phyloP scores from a whole-genome alignment of 192 early-diverging fungal genomes.

The Ambispora gerdemannii region DNA sequence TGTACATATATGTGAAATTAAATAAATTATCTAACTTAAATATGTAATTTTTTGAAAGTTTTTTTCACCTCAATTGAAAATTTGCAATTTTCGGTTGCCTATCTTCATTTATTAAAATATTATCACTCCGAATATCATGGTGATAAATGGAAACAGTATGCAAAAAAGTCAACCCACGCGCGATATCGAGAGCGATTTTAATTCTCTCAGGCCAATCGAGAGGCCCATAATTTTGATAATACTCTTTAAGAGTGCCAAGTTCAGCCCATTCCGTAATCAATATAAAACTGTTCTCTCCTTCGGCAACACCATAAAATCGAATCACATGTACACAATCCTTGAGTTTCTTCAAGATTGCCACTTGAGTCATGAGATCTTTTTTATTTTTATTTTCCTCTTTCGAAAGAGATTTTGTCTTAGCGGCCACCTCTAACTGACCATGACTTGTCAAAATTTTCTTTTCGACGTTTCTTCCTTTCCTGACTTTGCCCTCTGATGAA shows the following conservation, averaged over 20 bases:
- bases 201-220: constrained; percentile 1
- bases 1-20: not conserved
- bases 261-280: constrained; percentile 30
- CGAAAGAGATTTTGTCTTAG: constrained; percentile 7
- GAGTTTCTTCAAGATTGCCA: constrained; percentile 24
- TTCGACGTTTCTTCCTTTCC: not conserved
- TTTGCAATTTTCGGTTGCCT: not conserved
- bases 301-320: constrained; percentile 20
- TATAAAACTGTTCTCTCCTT: constrained; percentile 1
- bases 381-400: constrained; percentile 8
- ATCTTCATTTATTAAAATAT: constrained; percentile 14
- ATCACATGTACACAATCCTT: constrained; percentile 21
- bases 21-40: too few relatives aligned
- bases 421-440: not conserved
- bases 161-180: constrained; percentile 20
- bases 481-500: not conserved
- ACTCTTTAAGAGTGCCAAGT: constrained; percentile 23
- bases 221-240: constrained; percentile 17
- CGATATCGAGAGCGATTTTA: constrained; percentile 21
- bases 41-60: too few relatives aligned
- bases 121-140: constrained; percentile 6
- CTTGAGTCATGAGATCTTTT: constrained; percentile 21
- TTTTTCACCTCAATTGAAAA: not conserved
- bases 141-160: constrained; percentile 21
- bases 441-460: constrained; percentile 8